Conservation (phyloP, 1,284 basidiomycete genomes). For the Inonotus obliquus region DNA sequence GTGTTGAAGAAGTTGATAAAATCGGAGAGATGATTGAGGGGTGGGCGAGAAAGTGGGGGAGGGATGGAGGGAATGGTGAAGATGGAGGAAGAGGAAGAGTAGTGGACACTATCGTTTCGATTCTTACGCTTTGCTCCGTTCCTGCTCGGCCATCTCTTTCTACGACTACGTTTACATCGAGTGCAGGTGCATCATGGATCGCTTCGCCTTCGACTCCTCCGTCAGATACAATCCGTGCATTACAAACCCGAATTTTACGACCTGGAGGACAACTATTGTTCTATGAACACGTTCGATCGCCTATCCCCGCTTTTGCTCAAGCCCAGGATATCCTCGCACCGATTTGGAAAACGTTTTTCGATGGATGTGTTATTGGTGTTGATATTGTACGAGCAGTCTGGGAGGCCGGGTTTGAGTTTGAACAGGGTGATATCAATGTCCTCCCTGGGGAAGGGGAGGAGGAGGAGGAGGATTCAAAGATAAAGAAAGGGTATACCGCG, state of each 20-base stretch:
- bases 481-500: neutral
- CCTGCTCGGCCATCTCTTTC: constrained; percentile 26
- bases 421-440: too few relatives aligned
- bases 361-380: constrained; percentile 42
- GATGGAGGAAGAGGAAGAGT: constrained; percentile 12
- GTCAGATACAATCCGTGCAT: constrained; percentile 35
- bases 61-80: constrained; percentile 16
- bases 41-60: constrained; percentile 20
- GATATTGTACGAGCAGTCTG: constrained; percentile 13
- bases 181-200: too few relatives aligned
- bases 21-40: constrained; percentile 42
- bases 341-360: constrained; percentile 51
- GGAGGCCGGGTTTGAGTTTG: constrained; percentile 7
- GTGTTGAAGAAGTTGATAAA: constrained; percentile 47
- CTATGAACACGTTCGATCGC: constrained; percentile 61
- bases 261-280: constrained; percentile 56
- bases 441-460: neutral
- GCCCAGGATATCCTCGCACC: constrained; percentile 71
- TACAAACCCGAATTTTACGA: constrained; percentile 46
- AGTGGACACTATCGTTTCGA: constrained; percentile 54
- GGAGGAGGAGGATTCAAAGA: neutral
- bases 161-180: neutral
- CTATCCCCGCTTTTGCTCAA: constrained; percentile 45
- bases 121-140: constrained; percentile 58
- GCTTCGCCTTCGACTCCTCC: constrained; percentile 34